Percentiles rank a stretch among this genome's conserved stretches.
Evolutionary conservation across 202 grass and related monocot species (phyloP).

Genomic region (Cymbopogon flexuosus): DNA sequence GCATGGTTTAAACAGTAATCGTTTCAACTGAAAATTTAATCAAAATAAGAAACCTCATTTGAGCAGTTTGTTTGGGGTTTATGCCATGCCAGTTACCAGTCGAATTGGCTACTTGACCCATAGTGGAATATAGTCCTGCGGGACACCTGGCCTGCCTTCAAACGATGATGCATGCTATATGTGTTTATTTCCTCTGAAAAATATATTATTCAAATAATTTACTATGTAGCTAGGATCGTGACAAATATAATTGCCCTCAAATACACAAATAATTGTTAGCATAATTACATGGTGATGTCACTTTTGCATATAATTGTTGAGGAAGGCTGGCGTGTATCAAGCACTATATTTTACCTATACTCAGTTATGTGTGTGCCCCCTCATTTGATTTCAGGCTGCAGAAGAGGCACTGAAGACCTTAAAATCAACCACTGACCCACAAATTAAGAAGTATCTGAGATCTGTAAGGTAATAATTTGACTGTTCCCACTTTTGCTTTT

Average conservation of each 20-base stretch:
- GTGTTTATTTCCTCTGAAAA: conserved; percentile 1
- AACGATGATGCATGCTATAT: conserved; percentile 8
- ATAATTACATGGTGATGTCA: not conserved
- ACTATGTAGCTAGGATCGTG: conserved; percentile 3
- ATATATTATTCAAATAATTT: conserved; percentile 12
- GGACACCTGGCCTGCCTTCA: not conserved
- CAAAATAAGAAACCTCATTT: not conserved
- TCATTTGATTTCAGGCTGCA: conserved; percentile 49
- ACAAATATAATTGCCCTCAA: not conserved
- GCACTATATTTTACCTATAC: conserved; percentile 1
- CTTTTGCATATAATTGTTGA: not conserved
- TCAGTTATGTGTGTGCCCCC: not conserved
- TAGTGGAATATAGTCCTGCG: not conserved
- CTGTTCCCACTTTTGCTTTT: not conserved
- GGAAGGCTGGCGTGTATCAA: not conserved
- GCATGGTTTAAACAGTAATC: not conserved
- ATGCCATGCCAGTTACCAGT: not conserved
- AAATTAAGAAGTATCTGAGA: conserved; percentile 52
- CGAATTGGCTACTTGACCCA: not conserved
- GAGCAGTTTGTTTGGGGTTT: not conserved
- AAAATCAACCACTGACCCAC: conserved; percentile 48
- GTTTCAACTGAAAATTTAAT: not conserved
- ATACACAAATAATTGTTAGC: conserved; percentile 11
- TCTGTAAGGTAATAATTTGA: conserved; percentile 42
- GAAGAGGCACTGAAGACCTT: conserved; percentile 58